Base-by-base conservation (phyloP, 2,329 filamentous ascomycete species). In the Ceratocystis alfenasii region DNA sequence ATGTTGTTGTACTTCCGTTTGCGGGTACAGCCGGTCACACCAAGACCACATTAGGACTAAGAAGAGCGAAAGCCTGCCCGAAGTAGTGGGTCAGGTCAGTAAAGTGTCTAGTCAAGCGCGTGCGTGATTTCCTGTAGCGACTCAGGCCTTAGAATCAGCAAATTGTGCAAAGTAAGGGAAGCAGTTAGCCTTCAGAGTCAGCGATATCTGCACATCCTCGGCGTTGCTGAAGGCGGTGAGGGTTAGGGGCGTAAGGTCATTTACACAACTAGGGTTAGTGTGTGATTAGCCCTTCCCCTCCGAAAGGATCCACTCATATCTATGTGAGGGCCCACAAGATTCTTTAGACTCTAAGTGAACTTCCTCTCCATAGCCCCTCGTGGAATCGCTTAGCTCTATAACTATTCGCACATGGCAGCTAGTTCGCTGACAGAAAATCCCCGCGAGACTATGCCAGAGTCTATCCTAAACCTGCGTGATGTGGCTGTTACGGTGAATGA, bases 401-500 rank as follows among this genome's bases (percentile, higher is more conserved):
- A 36, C 36, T 20, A 28, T 62, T 48, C 60, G 46, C 28, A 25
- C 30, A 59, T 59, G 55, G 3, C 55, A 7, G 55, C 30, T 30
- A 59, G 30, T 59, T 59, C 28, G n/a, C 10, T 45, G 36, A 4
- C 12, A 8, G 10, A 20, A 63, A 36, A 10, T 41, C 8, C 55
- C 17, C 25, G 28, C 15, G 1, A 8, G 28, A 30, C 28, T 15
- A 30, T 41, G 50, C 46, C 63, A 30, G 36, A 63, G 33, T 69
- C 70, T 64, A 79, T 92, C 63, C 76, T 87, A 70, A 93, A 93
- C 74, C 90, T 92, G 72, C 84, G 89, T 66, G 89, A 93, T 78
- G 85, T 92, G 55, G 88, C 86, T 50, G 77, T 79, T 69, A 85
- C 83, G 0, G 78, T 90, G 70, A 91, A 91, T 70, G 72, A 75